Evolutionary conservation across 2,329 filamentous ascomycete species (phyloP).

Genomic region (Chrysoporthe austroafricana): DNA sequence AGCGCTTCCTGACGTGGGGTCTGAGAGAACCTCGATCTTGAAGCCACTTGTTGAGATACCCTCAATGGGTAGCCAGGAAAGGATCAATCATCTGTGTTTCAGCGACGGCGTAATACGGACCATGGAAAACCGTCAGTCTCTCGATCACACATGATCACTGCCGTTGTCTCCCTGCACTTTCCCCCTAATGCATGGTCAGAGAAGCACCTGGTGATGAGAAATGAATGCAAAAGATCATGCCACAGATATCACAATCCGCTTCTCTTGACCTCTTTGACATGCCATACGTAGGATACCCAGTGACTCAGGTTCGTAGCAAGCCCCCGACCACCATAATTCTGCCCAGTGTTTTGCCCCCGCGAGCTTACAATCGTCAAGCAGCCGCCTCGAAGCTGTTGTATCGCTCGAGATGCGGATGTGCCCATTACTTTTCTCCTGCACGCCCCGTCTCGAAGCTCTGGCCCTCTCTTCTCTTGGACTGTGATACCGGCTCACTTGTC

Average conservation of each 20-base stretch:
- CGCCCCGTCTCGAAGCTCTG: no score
- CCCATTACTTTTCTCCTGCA: no score
- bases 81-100: slow-evolving; percentile 9
- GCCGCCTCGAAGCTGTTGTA: not conserved
- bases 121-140: slow-evolving; percentile 9
- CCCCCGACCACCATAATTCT: not conserved
- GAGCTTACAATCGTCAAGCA: not conserved
- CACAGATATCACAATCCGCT: not conserved
- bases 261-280: not conserved
- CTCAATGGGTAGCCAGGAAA: not conserved
- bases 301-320: not conserved
- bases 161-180: slow-evolving; percentile 11
- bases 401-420: not conserved
- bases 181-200: not conserved
- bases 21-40: not conserved
- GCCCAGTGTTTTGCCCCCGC: not conserved
- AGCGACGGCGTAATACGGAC: slow-evolving; percentile 26
- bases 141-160: slow-evolving; percentile 14
- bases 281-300: not conserved
- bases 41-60: not conserved
- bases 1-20: not conserved
- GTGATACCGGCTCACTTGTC: no score
- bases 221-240: not conserved
- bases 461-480: no score
- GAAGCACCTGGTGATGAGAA: not conserved